Conservation (phyloP, 2,329 filamentous ascomycete species). For the Cladophialophora carrionii region DNA sequence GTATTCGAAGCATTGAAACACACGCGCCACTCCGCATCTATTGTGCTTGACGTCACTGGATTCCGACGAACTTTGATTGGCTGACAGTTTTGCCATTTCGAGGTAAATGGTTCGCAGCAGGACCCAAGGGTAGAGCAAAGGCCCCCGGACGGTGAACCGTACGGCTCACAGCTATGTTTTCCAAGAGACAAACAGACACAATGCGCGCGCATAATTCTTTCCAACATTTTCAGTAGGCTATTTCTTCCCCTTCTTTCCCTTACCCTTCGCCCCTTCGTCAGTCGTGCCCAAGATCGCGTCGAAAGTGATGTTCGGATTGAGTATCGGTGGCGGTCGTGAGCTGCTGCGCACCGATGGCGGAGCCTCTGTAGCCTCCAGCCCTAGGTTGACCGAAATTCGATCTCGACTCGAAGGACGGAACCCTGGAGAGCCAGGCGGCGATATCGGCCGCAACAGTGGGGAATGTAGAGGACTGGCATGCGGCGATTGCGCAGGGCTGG, state of each 20-base stretch:
- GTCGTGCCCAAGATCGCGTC: conserved; percentile 52
- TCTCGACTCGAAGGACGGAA: conserved; percentile 43
- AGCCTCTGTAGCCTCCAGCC: conserved; percentile 50
- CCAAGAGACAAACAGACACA: not conserved
- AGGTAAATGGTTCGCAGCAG: not conserved
- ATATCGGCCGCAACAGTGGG: conserved; percentile 43
- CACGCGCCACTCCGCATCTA: not conserved
- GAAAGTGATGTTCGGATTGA: conserved; percentile 55
- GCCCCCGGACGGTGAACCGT: not conserved
- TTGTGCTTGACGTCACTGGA: not conserved
- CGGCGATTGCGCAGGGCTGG: conserved; percentile 36
- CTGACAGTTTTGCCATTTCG: not conserved
- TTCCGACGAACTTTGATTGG: not conserved
- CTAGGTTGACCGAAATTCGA: conserved; percentile 50
- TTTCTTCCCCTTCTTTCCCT: conserved; percentile 39
- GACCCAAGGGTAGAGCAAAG: not conserved
- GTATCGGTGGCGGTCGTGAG: conserved; percentile 44
- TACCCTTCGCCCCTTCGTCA: conserved; percentile 44
- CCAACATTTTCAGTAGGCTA: not conserved
- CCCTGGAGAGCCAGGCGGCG: conserved; percentile 41
- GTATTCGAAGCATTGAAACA: not conserved
- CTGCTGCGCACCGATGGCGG: conserved; percentile 45
- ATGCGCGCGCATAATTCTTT: not conserved
- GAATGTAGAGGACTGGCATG: conserved; percentile 40
- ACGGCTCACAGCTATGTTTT: not conserved